Evolutionary conservation across 2,329 filamentous ascomycete genomes (phyloP), one percentile per base, ranked within the genome.

Genomic region (Neurospora crassa): DNA sequence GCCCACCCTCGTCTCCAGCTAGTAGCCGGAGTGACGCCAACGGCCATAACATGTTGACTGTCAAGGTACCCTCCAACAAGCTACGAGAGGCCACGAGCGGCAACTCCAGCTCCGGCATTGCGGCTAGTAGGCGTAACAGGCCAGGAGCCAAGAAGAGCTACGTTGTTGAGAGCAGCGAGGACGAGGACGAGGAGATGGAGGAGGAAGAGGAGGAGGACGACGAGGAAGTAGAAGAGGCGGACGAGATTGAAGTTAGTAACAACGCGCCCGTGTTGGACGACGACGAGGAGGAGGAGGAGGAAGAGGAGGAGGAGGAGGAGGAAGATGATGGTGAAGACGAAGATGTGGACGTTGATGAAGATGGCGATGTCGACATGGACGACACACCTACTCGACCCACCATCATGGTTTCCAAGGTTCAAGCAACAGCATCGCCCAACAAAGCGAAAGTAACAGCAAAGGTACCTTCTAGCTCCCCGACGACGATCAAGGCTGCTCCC

Each of bases 121-220:
- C 53, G 20, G 80, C 82, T 37, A 83, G 84, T 45, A 86, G 85
- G 75, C 82, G 87, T 68, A 74, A 77, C 6, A 87, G 85, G 71
- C 83, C 86, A 10, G 85, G 84, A 6, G 83, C 82, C 20, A 87
- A 87, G 79, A 89, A 88, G 80, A 88, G 84, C 74, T 89, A 89
- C 70, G 85, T 88, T 43, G 85, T 89, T 34, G 87, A 88, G 73
- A 87, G 85, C 45, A 82, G 80, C 10, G 78, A 78, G 40, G 81
- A 80, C 40, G 80, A 81, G 34, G 81, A 81, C 4, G 82, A 81
- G 18, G 82, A 82, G 14, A 81, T 82, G 11, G 80, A 78, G 0
- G 79, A 79, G 68, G 78, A 78, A 7, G 82, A 83, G 0, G 79
- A 79, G 68, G 78, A 78, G 7, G 82, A 83, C 20, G 75, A 74